Evolutionary conservation across 225 moss, liverwort and hornwort genomes (phyloP), one percentile per base, ranked within the genome.

Genomic region (Lunularia cruciata): DNA sequence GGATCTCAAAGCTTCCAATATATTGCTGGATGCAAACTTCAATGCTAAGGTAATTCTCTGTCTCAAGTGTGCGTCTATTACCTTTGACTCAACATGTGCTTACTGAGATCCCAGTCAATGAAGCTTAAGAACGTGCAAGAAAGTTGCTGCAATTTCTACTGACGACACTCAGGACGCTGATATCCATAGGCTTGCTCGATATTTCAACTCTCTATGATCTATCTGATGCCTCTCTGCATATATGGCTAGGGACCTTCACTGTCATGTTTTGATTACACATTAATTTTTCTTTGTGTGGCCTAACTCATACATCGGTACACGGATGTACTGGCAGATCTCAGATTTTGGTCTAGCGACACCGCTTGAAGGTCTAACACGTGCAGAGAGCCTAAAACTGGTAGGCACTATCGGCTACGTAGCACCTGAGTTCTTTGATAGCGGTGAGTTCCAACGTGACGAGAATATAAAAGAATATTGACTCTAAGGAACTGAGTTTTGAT

Each of bases 321-420:
- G n/a, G 36, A 33, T 39, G 11, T 52, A 49, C 20, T 43, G 55
- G 58, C 78, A 84, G 91, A 83, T 91, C 64, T 91, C 86, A 16
- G 91, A 91, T 68, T 91, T 91, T 18, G 91, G 91, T 0, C 73
- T 86, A 43, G 91, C 89, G 57, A 34, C 86, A 66, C 72, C 74
- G 0, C 60, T 89, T 8, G 76, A 80, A 64, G 74, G 81, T 12
- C 71, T 80, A 46, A 64, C 68, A 3, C 31, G 69, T 12, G 78
- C 79, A 80, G 83, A 84, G 0, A 78, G 70, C 37, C 54, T 84
- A 8, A 71, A 81, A 57, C 85, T 87, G 32, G 68, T 85, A 59
- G 89, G 91, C 57, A 92, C 87, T 25, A 85, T 92, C 33, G 89
- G 91, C 8, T 89, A 92, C 59, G 82, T 92, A 18, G 91, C 91